Evolutionary conservation across 768 basidiomycete genomes (phyloP).

Genomic region (Leccinum pellstonianum): DNA sequence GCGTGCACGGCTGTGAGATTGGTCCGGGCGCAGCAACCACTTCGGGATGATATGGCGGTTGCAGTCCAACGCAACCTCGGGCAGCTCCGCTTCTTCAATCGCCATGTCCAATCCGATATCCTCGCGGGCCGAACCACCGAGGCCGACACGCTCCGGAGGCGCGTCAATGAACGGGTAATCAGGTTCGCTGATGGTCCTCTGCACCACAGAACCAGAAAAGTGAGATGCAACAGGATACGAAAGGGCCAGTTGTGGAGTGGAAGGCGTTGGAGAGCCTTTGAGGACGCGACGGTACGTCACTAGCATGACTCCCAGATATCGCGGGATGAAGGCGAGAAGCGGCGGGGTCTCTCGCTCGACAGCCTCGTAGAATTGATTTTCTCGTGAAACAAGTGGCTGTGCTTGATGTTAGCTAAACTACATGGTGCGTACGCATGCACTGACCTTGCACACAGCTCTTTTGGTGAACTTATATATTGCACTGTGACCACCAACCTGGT

Average conservation of each 20-base stretch:
- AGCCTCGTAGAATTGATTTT: slow-evolving; percentile 97
- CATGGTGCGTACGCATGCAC: slow-evolving; percentile 24
- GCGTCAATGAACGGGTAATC: slow-evolving; percentile 4
- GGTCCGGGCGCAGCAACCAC: slow-evolving; percentile 68
- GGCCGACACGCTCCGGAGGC: slow-evolving; percentile 1
- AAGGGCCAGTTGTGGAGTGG: slow-evolving; percentile 16
- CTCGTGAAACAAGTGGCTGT: slow-evolving; percentile 92
- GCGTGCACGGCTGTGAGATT: slow-evolving; percentile 48
- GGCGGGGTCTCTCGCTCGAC: slow-evolving; percentile 94
- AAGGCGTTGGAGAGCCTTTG: slow-evolving; percentile 35
- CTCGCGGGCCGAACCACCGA: slow-evolving; percentile 23
- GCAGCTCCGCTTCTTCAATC: slow-evolving; percentile 76
- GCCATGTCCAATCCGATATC: slow-evolving; percentile 43
- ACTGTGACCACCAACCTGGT: slow-evolving; percentile 97
- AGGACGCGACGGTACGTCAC: slow-evolving; percentile 89
- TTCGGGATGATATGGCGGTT: slow-evolving; percentile 97
- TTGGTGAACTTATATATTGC: slow-evolving; percentile 98
- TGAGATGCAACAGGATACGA: slow-evolving; percentile 19
- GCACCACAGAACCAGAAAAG: slow-evolving; percentile 29
- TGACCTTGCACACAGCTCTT: slow-evolving; percentile 96
- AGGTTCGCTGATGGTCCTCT: slow-evolving; percentile 29
- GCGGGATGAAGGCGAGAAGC: slow-evolving; percentile 91
- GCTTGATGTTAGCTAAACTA: slow-evolving; percentile 14
- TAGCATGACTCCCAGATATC: slow-evolving; percentile 97
- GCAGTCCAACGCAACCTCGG: slow-evolving; percentile 89